phyloP scores from a whole-genome alignment of 805 yeast species.

The Wickerhamiella dianesei region DNA sequence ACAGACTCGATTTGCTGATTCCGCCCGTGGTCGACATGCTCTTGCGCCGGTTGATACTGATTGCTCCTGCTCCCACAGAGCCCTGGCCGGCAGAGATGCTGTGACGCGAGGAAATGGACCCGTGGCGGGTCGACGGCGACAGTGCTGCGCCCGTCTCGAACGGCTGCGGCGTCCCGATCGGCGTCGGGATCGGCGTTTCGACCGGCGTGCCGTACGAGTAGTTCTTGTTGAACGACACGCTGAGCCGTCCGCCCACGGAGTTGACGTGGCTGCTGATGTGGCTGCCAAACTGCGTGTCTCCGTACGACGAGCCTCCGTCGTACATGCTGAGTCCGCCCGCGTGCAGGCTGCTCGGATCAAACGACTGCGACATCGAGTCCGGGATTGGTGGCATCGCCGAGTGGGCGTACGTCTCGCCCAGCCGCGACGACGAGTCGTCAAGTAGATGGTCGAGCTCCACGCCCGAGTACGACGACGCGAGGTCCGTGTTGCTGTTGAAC shows the following conservation, averaged over 20 bases:
- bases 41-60: not conserved
- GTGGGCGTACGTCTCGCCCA: not conserved
- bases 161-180: conserved; percentile 1
- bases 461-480: not conserved
- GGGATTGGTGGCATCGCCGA: not conserved
- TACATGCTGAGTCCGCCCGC: no score
- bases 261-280: not conserved
- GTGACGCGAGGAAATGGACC: not conserved
- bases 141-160: not conserved
- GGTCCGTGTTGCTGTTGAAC: not conserved
- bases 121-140: not conserved
- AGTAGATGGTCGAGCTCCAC: not conserved
- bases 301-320: no score
- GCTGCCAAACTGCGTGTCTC: not conserved
- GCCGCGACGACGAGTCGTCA: not conserved
- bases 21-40: not conserved
- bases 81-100: not conserved
- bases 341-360: not conserved
- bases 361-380: not conserved
- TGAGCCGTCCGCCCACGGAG: not conserved
- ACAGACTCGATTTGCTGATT: not conserved
- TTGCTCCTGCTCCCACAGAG: not conserved
- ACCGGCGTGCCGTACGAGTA: not conserved
- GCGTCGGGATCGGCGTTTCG: not conserved
- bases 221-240: not conserved